Conservation (phyloP, 371 early-diverging fungal species). For the Saksenaea oblongispora region DNA sequence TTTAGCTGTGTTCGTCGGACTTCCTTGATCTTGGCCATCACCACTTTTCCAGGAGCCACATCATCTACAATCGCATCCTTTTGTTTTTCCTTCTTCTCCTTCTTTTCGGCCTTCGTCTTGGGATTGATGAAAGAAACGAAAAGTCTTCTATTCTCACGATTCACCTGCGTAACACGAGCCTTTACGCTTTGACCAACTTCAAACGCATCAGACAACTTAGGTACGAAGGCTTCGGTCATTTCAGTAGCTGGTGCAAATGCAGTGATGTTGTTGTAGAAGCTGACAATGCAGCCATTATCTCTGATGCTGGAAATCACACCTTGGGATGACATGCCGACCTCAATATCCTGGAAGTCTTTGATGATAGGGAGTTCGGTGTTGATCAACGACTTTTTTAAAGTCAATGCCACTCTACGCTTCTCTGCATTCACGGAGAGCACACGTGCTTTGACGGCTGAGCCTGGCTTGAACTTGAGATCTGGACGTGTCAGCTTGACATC, state of each 20-base stretch:
- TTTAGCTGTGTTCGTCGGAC: conserved; percentile 64
- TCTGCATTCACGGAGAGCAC: conserved; percentile 65
- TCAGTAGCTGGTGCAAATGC: conserved; percentile 73
- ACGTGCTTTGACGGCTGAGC: conserved; percentile 66
- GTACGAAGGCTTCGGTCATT: conserved; percentile 52
- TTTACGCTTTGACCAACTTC: conserved; percentile 79
- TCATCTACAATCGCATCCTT: conserved; percentile 50
- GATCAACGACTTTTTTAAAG: conserved; percentile 81
- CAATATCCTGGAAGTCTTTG: conserved; percentile 52
- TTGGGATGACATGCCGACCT: conserved; percentile 61
- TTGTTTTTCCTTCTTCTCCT: conserved; percentile 26
- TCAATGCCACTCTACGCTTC: conserved; percentile 64
- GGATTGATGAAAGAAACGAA: conserved; percentile 38
- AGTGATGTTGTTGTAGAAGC: conserved; percentile 74
- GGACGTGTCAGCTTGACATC: conserved; percentile 77
- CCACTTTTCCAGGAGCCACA: conserved; percentile 52
- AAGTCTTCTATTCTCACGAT: conserved; percentile 42
- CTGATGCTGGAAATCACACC: conserved; percentile 68
- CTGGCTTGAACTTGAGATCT: conserved; percentile 78
- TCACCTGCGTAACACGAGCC: conserved; percentile 67
- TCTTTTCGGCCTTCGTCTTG: conserved; percentile 34
- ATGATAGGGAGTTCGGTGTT: conserved; percentile 71
- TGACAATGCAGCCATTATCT: conserved; percentile 71
- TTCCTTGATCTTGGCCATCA: conserved; percentile 55
- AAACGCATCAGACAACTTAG: conserved; percentile 52